A percentile compares a stretch with the other conserved stretches of the same genome.
phyloP scores from a whole-genome alignment of 352 stramenopile species.

The Pythium plurisporium region DNA sequence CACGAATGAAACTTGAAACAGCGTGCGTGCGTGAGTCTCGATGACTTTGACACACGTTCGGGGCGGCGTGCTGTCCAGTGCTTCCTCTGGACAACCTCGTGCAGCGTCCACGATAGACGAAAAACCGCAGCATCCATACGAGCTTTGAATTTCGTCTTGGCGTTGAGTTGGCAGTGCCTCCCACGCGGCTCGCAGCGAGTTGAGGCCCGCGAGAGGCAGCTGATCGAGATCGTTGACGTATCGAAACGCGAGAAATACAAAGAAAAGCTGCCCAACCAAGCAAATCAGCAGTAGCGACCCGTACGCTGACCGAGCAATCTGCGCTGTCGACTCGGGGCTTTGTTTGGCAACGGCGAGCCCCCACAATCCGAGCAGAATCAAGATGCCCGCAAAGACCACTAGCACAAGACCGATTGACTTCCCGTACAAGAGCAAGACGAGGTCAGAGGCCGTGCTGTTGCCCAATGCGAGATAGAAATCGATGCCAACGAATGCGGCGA shows the following conservation, averaged over 20 bases:
- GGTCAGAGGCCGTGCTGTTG: constrained; percentile 23
- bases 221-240: constrained; percentile 21
- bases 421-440: constrained; percentile 31
- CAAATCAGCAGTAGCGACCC: constrained; percentile 7
- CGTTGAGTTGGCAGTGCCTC: neutral
- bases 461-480: constrained; percentile 33
- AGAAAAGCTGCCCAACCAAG: constrained; percentile 14
- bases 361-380: constrained; percentile 8
- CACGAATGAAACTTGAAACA: constrained; percentile 27
- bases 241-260: constrained; percentile 20
- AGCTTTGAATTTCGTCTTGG: constrained; percentile 24
- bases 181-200: constrained; percentile 17
- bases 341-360: neutral
- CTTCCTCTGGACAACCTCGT: constrained; percentile 27
- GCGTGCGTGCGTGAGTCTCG: constrained; percentile 1
- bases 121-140: constrained; percentile 35
- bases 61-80: constrained; percentile 19
- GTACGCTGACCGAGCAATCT: constrained; percentile 9
- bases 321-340: constrained; percentile 1
- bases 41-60: constrained; percentile 26
- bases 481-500: constrained; percentile 23
- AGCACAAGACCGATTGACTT: constrained; percentile 24
- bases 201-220: constrained; percentile 5
- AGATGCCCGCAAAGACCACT: constrained; percentile 13
- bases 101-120: constrained; percentile 10